Conservation (phyloP, 257 asterid genomes). For the Thymus quinquecostatus region DNA sequence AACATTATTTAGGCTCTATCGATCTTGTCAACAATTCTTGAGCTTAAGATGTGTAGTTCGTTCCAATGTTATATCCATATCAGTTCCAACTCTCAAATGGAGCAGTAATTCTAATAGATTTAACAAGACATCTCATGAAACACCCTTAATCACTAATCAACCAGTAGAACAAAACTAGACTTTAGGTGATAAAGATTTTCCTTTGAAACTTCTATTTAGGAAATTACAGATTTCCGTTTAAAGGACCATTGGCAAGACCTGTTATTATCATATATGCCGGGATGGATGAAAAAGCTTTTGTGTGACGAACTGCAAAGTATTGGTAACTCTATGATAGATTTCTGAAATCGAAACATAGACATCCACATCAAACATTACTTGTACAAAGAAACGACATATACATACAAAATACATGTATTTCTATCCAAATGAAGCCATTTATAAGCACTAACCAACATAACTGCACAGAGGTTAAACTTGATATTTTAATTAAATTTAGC, state of each 20-base stretch:
- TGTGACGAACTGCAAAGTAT: background rate
- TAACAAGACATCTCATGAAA: background rate
- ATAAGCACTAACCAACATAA: background rate
- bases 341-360: conserved; percentile 5
- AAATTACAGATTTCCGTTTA: no score
- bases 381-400: background rate
- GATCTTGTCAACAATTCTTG: background rate
- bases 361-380: background rate
- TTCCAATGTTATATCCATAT: background rate
- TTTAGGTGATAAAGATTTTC: background rate
- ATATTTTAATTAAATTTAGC: conserved; percentile 3
- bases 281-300: background rate
- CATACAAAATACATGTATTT: background rate
- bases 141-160: background rate
- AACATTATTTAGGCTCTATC: no score
- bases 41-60: background rate
- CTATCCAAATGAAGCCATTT: background rate
- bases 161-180: background rate
- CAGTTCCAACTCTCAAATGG: background rate
- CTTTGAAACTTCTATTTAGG: no score
- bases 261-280: background rate
- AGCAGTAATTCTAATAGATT: background rate
- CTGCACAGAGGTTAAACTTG: background rate
- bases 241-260: background rate
- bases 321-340: background rate